Conservation (phyloP, 805 yeast genomes). For the Priceomyces carsonii region DNA sequence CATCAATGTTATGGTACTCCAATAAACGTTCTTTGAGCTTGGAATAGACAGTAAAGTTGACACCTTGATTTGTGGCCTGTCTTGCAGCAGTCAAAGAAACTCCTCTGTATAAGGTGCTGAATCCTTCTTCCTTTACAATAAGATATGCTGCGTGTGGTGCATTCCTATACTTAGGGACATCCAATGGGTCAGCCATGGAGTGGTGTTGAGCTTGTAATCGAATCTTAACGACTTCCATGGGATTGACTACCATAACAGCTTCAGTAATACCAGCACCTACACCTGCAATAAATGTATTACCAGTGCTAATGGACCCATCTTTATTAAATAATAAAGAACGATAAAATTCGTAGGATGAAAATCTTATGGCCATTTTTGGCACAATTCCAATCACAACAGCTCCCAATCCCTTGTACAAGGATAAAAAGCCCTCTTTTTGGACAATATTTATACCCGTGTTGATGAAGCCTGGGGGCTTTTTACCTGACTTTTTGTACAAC, state of each 20-base stretch:
- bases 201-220: conserved; percentile 95
- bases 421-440: conserved; percentile 76
- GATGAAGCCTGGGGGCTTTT: conserved; percentile 83
- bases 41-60: conserved; percentile 93
- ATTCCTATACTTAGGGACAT: conserved; percentile 82
- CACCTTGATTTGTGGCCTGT: conserved; percentile 98
- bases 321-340: conserved; percentile 65
- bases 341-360: conserved; percentile 90
- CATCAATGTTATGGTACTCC: conserved; percentile 54
- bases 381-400: conserved; percentile 97
- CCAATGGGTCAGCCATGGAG: conserved; percentile 80
- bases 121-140: conserved; percentile 88
- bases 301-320: conserved; percentile 68
- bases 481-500: conserved; percentile 69
- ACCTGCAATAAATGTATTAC: conserved; percentile 84
- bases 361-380: conserved; percentile 97
- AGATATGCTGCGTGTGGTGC: conserved; percentile 89
- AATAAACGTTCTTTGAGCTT: conserved; percentile 73
- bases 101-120: conserved; percentile 87
- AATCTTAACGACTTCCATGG: conserved; percentile 96
- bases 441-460: conserved; percentile 79
- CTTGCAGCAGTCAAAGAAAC: conserved; percentile 95
- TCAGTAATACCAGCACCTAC: conserved; percentile 97
- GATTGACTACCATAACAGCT: conserved; percentile 92
- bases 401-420: conserved; percentile 92